These are phyloP conservation scores for Naganishia cerealis DNA, from an alignment of 1,284 basidiomycete genomes.

Conservation along the genomic window DNA sequence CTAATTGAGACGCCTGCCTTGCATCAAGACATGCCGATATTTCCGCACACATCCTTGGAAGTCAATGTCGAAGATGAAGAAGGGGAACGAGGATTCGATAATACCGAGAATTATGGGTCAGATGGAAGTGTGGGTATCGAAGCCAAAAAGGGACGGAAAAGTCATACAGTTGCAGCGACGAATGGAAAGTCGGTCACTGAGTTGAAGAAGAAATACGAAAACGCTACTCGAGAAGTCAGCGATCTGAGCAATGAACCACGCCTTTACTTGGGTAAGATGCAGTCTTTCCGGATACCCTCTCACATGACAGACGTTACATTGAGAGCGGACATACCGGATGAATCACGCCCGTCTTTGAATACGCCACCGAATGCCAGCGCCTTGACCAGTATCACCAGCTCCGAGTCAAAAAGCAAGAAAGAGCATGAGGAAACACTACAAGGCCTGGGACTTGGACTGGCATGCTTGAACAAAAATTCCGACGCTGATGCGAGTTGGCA, in stretches of 20 bases:
- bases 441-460: conserved; percentile 5
- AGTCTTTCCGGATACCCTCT: background rate
- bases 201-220: conserved; percentile 6
- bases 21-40: background rate
- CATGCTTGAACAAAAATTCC: background rate
- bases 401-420: background rate
- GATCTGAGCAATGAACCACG: background rate
- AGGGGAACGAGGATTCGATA: background rate
- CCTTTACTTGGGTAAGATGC: background rate
- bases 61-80: conserved; percentile 28
- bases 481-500: background rate
- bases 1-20: conserved; percentile 9
- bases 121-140: too few relatives aligned
- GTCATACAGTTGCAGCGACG: background rate
- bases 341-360: background rate
- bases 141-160: background rate
- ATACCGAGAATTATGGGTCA: background rate
- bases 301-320: background rate
- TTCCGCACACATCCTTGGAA: conserved; percentile 1
- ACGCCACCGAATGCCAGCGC: background rate
- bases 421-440: background rate
- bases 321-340: background rate
- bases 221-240: background rate
- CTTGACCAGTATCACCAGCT: background rate
- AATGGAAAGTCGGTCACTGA: background rate